phyloP scores from a whole-genome alignment of 1,284 basidiomycete genomes.

The Puccinia novopanici region DNA sequence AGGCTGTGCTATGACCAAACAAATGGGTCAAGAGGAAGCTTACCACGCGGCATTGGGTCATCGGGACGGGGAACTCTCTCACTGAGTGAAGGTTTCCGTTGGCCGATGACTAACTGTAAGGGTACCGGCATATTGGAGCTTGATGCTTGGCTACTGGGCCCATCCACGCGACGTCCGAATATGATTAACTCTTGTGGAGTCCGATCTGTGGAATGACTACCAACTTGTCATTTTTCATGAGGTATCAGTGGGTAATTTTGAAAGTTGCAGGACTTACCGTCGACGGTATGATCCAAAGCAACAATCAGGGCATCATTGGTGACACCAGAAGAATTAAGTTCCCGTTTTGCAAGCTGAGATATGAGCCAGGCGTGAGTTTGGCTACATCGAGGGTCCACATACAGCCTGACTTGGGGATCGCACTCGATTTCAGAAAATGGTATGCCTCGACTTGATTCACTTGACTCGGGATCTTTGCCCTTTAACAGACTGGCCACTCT shows the following conservation, averaged over 20 bases:
- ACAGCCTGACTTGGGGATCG: conserved; percentile 37
- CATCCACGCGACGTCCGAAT: conserved; percentile 26
- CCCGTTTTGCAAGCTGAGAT: conserved; percentile 39
- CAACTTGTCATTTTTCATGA: background rate
- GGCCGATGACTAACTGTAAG: conserved; percentile 44
- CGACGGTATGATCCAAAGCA: conserved; percentile 34
- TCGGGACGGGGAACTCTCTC: conserved; percentile 47
- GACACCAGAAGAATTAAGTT: conserved; percentile 23
- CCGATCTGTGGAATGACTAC: conserved; percentile 15
- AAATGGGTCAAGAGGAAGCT: background rate
- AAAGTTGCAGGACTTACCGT: conserved; percentile 26
- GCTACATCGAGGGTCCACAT: conserved; percentile 49
- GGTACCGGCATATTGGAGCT: conserved; percentile 22
- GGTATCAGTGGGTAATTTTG: background rate
- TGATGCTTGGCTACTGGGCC: conserved; percentile 22
- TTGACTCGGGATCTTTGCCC: conserved; percentile 37
- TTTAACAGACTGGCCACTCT: conserved; percentile 44
- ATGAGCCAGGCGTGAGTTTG: conserved; percentile 46
- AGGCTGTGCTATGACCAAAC: background rate
- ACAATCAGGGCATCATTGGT: conserved; percentile 38
- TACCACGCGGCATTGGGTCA: conserved; percentile 51
- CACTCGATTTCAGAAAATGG: conserved; percentile 43
- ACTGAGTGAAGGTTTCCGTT: conserved; percentile 3
- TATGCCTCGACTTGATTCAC: conserved; percentile 11
- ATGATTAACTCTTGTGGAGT: conserved; percentile 29